Evolutionary conservation across 257 asterid species (phyloP), one percentile per base, ranked within the genome.

Genomic region (Nyctanthes arbortristis): DNA sequence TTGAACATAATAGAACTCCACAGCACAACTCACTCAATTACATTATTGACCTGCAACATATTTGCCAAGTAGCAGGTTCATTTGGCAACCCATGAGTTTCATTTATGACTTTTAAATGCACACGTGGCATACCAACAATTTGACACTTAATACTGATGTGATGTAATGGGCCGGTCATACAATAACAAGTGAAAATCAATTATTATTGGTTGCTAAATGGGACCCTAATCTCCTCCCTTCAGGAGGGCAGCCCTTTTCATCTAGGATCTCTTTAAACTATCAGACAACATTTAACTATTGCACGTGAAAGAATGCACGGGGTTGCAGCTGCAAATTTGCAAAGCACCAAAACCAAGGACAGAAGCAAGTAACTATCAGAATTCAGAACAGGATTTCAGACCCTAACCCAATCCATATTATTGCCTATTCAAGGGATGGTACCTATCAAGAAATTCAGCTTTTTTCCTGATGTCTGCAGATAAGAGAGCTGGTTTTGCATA

Each of bases 391-490:
- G 1, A 27, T 1, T 5, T 2, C 8, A 25, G 16, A 33, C n/a
- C 29, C 2, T 16, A 31, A 47, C 30, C 29, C 24, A 32, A 16
- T 45, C 9, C 28, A 31, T 4, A 35, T 40, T 37, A 14, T 0
- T 40, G n/a, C 45, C 45, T 5, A 37, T 37, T 11, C 13, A 37
- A 37, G n/a, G 13, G 45, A 37, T 11, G 45, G n/a, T 81, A 93
- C 98, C 95, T 83, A 63, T 90, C 96, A 4, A 90, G 68, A 40
- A 93, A 85, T 73, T 93, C 98, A 22, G 87, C 89, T 73, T 89
- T 93, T 82, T 74, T 90, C 73, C 81, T 82, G 69, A 87, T 74
- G 52, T 93, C 98, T 18, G 87, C 88, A 13, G 84, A 80, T 77
- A 88, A 68, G 13, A 93, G 89, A 70, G 77, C 85, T 37, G 97